Evolutionary conservation across 805 yeast genomes (phyloP), one percentile per base, ranked within the genome.

Genomic region (Candida vartiovaarae): DNA sequence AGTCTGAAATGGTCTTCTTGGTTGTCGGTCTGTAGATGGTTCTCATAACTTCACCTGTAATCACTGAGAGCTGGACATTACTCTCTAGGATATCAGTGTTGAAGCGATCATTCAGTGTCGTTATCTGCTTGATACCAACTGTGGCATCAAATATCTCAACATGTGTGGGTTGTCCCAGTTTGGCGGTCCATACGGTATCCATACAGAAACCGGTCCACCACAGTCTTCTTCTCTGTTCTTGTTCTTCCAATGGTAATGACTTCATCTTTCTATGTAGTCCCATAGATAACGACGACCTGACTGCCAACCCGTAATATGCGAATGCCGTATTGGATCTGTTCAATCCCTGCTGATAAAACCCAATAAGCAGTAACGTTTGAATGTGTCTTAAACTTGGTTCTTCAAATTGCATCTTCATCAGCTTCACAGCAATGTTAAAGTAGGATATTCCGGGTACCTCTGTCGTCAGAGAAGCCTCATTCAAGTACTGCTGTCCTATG

Each of bases 141-240:
- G 62, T 64, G 8, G 64, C 61, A 45, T 62, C 64, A 38, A 59
- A 50, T 34, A 52, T 56, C 34, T 59, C 60, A 32, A 66, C 60
- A 45, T 60, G 67, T n/a, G 58, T 55, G 0, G 70, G 70, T 32
- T 64, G 59, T 23, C 68, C 62, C 25, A 65, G 48, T 33, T 66
- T 60, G 4, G 69, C 64, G n/a, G 65, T 59, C 52, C 68, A 66
- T 24, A 62, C 56, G 23, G 63, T 59, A 40, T 65, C 68, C 51
- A 66, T 54, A 5, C 62, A 55, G 47, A 60, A 65, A 23, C 62
- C 61, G 8, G 71, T 64, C 71, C 71, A 67, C 70, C 70, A 67
- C 4, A 65, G 52, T 38, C 66, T 56, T 45, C 65, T 59, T 25
- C 67, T 51, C 39, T 60, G 59, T 28, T 66, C 64, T 23, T 52